These are phyloP conservation scores for Immersiella caudata DNA, from an alignment of 495 filamentous ascomycete species.

Conservation along the genomic window DNA sequence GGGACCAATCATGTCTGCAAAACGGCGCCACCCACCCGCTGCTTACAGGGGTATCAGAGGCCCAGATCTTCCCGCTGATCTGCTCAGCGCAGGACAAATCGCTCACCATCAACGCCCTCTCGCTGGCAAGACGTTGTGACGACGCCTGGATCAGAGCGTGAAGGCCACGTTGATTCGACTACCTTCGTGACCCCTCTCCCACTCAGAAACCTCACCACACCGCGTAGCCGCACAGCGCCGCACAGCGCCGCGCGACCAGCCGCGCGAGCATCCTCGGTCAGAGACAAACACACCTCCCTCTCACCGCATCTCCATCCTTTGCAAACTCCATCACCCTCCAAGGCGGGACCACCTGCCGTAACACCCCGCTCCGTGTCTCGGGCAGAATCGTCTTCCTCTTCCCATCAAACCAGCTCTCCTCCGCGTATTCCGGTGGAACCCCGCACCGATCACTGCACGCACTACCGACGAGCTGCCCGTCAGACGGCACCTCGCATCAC, in stretches of 20 bases:
- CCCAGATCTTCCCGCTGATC: constrained; percentile 3
- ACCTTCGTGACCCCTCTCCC: neutral
- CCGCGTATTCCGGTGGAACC: neutral
- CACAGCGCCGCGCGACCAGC: too few relatives aligned
- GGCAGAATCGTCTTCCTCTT: neutral
- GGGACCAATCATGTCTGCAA: constrained; percentile 7
- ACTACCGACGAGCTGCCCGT: neutral
- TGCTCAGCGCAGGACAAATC: neutral
- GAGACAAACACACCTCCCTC: neutral
- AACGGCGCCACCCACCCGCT: constrained; percentile 7
- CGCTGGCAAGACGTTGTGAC: neutral
- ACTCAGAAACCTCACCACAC: neutral
- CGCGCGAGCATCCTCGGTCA: too few relatives aligned
- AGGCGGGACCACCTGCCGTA: neutral
- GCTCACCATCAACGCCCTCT: neutral
- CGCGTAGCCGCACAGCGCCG: too few relatives aligned
- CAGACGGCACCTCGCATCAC: neutral
- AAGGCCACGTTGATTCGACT: neutral
- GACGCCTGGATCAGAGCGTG: neutral
- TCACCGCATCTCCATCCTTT: neutral
- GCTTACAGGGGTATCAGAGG: neutral
- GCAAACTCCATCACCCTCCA: neutral
- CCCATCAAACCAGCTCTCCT: neutral
- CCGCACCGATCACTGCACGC: neutral
- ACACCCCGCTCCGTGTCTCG: neutral